phyloP scores from a whole-genome alignment of 345 rosid genomes.

The Cardamine chenopodiifolia region DNA sequence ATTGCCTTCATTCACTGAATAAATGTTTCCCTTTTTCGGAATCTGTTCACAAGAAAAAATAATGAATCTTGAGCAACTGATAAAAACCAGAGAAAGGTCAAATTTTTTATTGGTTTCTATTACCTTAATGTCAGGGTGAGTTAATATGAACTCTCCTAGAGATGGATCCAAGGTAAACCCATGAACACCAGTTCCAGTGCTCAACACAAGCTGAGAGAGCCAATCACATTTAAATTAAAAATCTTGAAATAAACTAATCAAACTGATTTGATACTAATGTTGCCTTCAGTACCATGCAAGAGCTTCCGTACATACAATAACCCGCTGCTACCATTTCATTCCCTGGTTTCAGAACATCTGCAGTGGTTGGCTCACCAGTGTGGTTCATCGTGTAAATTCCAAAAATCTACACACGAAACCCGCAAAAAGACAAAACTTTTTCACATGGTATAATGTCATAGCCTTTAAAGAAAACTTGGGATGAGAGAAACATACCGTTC shows the following conservation, averaged over 20 bases:
- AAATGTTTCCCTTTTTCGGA: constrained; percentile 91
- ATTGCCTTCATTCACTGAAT: constrained; percentile 98
- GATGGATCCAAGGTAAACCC: constrained; percentile 99
- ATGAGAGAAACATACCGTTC: constrained; percentile 62
- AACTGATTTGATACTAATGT: neutral
- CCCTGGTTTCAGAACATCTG: constrained; percentile 91
- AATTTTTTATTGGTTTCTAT: neutral
- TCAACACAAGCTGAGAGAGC: constrained; percentile 77
- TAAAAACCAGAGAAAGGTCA: neutral
- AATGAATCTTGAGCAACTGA: constrained; percentile 14
- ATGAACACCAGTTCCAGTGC: constrained; percentile 89
- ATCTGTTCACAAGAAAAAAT: constrained; percentile 52
- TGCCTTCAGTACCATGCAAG: constrained; percentile 77
- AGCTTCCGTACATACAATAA: constrained; percentile 99
- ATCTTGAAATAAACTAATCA: neutral
- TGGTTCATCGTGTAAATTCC: constrained; percentile 84
- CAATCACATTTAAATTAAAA: neutral
- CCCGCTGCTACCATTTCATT: constrained; percentile 94
- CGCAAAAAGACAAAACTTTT: constrained; percentile 23
- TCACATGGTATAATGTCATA: neutral
- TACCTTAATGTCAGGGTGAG: constrained; percentile 96
- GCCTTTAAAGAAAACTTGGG: neutral
- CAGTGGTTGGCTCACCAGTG: constrained; percentile 66
- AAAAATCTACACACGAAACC: constrained; percentile 68
- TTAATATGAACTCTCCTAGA: constrained; percentile 94